Evolutionary conservation across 495 filamentous ascomycete species (phyloP), one percentile per base, ranked within the genome.

Genomic region (Xylaria bambusicola): DNA sequence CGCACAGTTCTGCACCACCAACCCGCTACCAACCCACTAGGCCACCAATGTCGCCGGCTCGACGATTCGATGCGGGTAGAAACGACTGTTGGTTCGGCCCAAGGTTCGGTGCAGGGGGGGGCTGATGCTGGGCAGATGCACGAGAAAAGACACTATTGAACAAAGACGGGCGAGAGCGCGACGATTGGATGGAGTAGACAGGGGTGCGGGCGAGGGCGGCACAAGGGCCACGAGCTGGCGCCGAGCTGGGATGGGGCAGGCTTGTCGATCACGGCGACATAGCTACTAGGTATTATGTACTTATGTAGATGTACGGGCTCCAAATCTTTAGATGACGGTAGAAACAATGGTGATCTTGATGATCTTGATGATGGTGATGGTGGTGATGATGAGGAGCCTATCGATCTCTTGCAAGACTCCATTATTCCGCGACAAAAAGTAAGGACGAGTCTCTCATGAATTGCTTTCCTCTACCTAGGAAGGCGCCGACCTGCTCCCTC

Each of bases 1-100:
- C 3, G 36, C 15, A 38, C 31, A 33, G n/a, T n/a, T n/a, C 31
- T 33, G 10, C 31, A 33, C 31, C 54, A 63, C 50, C 64, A 66
- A 33, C 5, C 5, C 31, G 31, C 31, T 33, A 33, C 31, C 31
- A 33, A 33, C 5, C 5, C 31, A 10, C 31, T 33, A 33, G 10
- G 5, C 31, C 10, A 33, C 31, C 31, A 33, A n/a, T n/a, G n/a
- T n/a, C n/a, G n/a, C n/a, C n/a, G n/a, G n/a, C n/a, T n/a, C 5
- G 29, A 33, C 29, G 29, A 33, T 33, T 5, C 36, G 36, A 38
- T 15, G 15, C 13, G 36, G 36, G 36, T 38, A 38, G 36, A 38
- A 15, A 38, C 36, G 36, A 26, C 40, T 41, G 50, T 27, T 52
- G 35, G 50, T 27, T 52, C 50, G 50, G 50, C 35, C 17, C 27